Base-by-base conservation (phyloP, 2,329 filamentous ascomycete genomes). In the Colletotrichum tropicale region DNA sequence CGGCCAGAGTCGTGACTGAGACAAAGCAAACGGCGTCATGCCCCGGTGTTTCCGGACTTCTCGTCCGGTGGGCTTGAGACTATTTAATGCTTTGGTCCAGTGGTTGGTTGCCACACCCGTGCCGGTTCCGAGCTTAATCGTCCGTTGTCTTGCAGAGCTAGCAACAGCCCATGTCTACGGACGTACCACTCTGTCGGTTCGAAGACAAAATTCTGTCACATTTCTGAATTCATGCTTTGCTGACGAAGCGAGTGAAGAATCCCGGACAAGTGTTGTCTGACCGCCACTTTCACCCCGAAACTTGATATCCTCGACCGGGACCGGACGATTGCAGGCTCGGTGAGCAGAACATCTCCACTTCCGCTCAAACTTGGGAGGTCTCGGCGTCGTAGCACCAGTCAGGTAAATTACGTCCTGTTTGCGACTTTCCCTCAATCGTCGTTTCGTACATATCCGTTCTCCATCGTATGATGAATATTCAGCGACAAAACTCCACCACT, bases 1-100 rank as follows among this genome's bases (percentile, higher is more conserved):
- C 32, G 18, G 9, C 9, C 13, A 26, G 10, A 36, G 30, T 43
- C 28, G 30, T 24, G 21, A 16, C 24, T 18, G 21, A 68, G 64
- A 73, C 70, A 73, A 73, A 73, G 70, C 38, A 24, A 75, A 72
- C 73, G 73, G 73, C 64, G 62, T 38, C 15, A 21, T 52, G 43
- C 16, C 26, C 64, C 21, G 32, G 32, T 48, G 70, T 28, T 73
- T 73, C 64, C 70, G 70, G 58, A 32, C 21, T 34, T 48, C 24
- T 13, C 24, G 38, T 32, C 55, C 36, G 38, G 36, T 30, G 24
- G 28, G 26, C n/a, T 48, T 43, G 32, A 30, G 55, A 26, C 36
- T 28, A 32, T 21, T 26, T 18, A 18, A 16, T 64, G 26, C 15
- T 10, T 5, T 21, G 61, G 6, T 56, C 15, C 10, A 34, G 18